phyloP scores from a whole-genome alignment of 768 basidiomycete species.

The Pulveroboletus sp. region DNA sequence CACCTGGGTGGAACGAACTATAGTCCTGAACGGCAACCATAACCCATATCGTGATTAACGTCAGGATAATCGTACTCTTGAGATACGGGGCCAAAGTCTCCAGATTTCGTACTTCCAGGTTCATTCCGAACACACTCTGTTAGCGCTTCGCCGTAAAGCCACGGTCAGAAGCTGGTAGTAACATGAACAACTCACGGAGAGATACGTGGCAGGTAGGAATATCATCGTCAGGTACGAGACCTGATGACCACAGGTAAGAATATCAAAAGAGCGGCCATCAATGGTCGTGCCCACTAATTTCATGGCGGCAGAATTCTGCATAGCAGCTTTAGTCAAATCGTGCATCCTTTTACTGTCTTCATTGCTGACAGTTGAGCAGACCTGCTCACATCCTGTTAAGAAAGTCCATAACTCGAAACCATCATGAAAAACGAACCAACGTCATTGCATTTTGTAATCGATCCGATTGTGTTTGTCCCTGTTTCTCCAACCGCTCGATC shows the following conservation, averaged over 20 bases:
- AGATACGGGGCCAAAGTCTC: conserved; percentile 38
- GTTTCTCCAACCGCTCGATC: conserved; percentile 38
- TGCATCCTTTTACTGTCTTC: conserved; percentile 54
- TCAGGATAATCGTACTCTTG: conserved; percentile 44
- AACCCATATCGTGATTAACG: conserved; percentile 51
- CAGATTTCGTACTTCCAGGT: conserved; percentile 4
- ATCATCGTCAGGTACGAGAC: conserved; percentile 60
- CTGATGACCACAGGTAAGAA: conserved; percentile 21
- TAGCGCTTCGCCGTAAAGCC: conserved; percentile 1
- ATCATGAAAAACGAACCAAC: conserved; percentile 21
- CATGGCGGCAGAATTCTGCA: conserved; percentile 41
- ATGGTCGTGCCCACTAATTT: conserved; percentile 23
- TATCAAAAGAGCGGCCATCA: neutral
- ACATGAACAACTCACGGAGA: conserved; percentile 24
- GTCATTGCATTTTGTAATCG: conserved; percentile 32
- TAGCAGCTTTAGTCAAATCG: conserved; percentile 44
- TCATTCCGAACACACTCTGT: conserved; percentile 33
- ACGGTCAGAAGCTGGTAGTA: neutral
- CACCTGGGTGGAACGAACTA: conserved; percentile 19
- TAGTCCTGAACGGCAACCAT: conserved; percentile 48
- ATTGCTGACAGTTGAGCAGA: conserved; percentile 58
- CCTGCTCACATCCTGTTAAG: conserved; percentile 33
- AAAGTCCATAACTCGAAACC: neutral
- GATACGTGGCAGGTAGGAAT: conserved; percentile 56
- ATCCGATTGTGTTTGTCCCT: conserved; percentile 25